Percentiles rank a stretch among this genome's conserved stretches.
Evolutionary conservation across 2,329 filamentous ascomycete species (phyloP).

Genomic region (Fusarium cyanostomum): DNA sequence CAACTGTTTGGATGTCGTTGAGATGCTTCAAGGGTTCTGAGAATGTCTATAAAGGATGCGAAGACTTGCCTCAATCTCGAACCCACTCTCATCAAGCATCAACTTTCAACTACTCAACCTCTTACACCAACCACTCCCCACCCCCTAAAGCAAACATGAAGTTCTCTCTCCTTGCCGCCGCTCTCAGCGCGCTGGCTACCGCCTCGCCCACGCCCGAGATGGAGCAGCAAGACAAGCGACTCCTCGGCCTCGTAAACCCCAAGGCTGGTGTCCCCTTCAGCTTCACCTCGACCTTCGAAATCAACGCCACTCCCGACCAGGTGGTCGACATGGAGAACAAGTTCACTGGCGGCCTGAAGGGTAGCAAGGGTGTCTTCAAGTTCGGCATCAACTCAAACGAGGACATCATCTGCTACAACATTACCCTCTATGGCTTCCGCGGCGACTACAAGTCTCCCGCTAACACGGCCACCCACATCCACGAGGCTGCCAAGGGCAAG

Average conservation of each 20-base stretch:
- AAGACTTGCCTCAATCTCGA: not conserved
- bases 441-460: constrained; percentile 62
- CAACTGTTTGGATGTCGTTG: not conserved
- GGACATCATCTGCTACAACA: constrained; percentile 59
- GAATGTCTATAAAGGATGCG: constrained; percentile 22
- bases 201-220: constrained; percentile 37
- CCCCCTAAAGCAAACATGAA: constrained; percentile 36
- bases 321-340: constrained; percentile 56
- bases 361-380: constrained; percentile 59
- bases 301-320: constrained; percentile 59
- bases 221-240: constrained; percentile 31
- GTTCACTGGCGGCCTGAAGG: constrained; percentile 53
- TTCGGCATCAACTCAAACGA: constrained; percentile 61
- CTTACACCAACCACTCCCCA: not conserved
- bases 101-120: not conserved
- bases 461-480: constrained; percentile 64
- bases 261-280: constrained; percentile 39
- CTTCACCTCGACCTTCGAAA: constrained; percentile 60
- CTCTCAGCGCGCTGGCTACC: constrained; percentile 35
- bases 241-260: constrained; percentile 31
- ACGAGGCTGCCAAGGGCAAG: constrained; percentile 57
- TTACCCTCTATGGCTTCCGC: constrained; percentile 58
- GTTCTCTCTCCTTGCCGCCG: constrained; percentile 32
- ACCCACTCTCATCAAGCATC: constrained; percentile 2
- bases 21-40: not conserved